A percentile compares a stretch with the other conserved stretches of the same genome.
Conservation (phyloP, 441 rosid species). For the Jatropha podagrica region DNA sequence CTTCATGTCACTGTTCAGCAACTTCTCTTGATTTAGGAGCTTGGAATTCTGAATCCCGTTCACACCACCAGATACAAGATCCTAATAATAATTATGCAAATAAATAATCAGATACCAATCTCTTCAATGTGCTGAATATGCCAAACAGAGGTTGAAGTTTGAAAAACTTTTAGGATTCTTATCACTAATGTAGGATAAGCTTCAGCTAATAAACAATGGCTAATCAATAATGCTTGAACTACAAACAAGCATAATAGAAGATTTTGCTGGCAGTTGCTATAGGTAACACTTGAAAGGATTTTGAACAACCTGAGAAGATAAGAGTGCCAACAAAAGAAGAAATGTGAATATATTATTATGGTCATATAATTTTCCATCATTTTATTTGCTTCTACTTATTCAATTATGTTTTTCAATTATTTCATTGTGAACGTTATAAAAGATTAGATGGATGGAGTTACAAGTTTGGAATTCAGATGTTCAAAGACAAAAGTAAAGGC, state of each 20-base stretch:
- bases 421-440: neutral
- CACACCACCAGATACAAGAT: slow-evolving; percentile 34
- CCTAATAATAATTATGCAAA: slow-evolving; percentile 45
- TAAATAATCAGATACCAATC: slow-evolving; percentile 18
- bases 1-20: slow-evolving; percentile 41
- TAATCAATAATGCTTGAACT: neutral
- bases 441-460: neutral
- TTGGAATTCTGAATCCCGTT: slow-evolving; percentile 44
- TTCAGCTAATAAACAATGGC: neutral
- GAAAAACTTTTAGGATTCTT: neutral
- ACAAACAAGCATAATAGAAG: neutral
- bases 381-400: neutral
- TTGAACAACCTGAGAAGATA: neutral
- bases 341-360: neutral
- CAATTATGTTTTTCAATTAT: neutral
- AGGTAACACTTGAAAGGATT: neutral
- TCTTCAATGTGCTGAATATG: neutral
- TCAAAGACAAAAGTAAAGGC: neutral
- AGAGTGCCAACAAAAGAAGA: neutral
- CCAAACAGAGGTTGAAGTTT: neutral
- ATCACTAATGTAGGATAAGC: neutral
- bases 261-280: neutral
- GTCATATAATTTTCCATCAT: neutral
- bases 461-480: neutral
- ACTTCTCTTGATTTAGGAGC: slow-evolving; percentile 38